phyloP scores from a whole-genome alignment of 371 early-diverging fungal species.

The Apophysomyces sp. region DNA sequence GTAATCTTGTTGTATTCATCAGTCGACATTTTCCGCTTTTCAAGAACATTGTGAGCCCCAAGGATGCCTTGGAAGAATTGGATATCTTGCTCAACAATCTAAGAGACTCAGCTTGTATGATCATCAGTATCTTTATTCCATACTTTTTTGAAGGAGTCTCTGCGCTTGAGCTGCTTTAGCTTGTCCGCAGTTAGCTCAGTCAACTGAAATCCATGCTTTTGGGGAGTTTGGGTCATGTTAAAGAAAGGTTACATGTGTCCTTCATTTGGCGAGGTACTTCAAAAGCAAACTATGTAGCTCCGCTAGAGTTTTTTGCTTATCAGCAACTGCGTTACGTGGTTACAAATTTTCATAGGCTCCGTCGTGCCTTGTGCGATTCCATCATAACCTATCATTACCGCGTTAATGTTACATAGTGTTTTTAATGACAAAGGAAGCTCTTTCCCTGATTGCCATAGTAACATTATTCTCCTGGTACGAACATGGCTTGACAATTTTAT shows the following conservation, averaged over 20 bases:
- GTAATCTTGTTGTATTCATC: constrained; percentile 52
- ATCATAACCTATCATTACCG: too few relatives aligned
- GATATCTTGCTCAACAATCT: constrained; percentile 58
- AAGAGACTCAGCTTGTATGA: neutral
- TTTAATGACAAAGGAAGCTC: too few relatives aligned
- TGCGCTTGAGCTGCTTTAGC: constrained; percentile 33
- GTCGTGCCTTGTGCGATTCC: too few relatives aligned
- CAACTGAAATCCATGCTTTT: constrained; percentile 30
- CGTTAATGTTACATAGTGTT: too few relatives aligned
- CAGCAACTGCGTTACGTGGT: too few relatives aligned
- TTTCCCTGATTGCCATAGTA: too few relatives aligned
- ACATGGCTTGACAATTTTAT: too few relatives aligned
- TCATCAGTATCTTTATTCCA: neutral
- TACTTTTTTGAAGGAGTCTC: constrained; percentile 53
- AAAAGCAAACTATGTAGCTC: too few relatives aligned
- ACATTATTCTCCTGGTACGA: too few relatives aligned
- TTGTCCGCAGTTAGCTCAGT: constrained; percentile 36
- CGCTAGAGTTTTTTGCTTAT: too few relatives aligned
- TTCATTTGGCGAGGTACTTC: too few relatives aligned
- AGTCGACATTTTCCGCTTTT: constrained; percentile 17
- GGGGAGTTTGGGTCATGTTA: constrained; percentile 5
- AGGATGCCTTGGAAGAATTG: constrained; percentile 53
- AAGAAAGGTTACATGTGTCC: neutral
- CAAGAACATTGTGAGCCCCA: constrained; percentile 23
- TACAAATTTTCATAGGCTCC: too few relatives aligned